Percentiles rank a stretch among this genome's conserved stretches.
phyloP scores from a whole-genome alignment of 169 alveolate genomes.

The Plasmodium malariae region DNA sequence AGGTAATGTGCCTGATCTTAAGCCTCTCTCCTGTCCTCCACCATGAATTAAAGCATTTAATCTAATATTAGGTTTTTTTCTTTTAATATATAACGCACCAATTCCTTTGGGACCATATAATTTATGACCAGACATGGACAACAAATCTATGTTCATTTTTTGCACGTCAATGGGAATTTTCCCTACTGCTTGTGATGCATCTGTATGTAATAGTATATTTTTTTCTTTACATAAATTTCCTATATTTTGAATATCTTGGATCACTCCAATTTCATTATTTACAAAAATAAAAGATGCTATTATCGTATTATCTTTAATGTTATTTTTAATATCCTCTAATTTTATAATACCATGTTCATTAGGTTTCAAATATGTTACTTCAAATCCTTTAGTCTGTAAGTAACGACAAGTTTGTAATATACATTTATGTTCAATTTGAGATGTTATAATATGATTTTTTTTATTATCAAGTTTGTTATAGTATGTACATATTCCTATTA shows the following conservation, averaged over 20 bases:
- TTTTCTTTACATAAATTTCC: slow-evolving; percentile 95
- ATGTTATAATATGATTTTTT: slow-evolving; percentile 96
- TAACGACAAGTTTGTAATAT: slow-evolving; percentile 94
- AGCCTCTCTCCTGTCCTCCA: slow-evolving; percentile 99
- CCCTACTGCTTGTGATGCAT: slow-evolving; percentile 96
- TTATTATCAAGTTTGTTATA: slow-evolving; percentile 82
- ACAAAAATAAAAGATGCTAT: slow-evolving; percentile 95
- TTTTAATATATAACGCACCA: slow-evolving; percentile 96
- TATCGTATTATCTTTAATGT: slow-evolving; percentile 95
- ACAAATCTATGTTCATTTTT: slow-evolving; percentile 92
- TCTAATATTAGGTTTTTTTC: slow-evolving; percentile 96
- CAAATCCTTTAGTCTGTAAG: slow-evolving; percentile 93
- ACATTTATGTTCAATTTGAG: slow-evolving; percentile 99
- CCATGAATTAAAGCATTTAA: slow-evolving; percentile 96
- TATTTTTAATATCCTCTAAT: slow-evolving; percentile 90
- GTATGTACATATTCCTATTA: slow-evolving; percentile 94
- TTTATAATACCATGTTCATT: slow-evolving; percentile 92
- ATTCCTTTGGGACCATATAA: slow-evolving; percentile 99
- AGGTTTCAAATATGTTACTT: slow-evolving; percentile 96
- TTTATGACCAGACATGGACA: slow-evolving; percentile 97
- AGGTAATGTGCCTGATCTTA: slow-evolving; percentile 97
- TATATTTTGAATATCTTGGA: slow-evolving; percentile 94
- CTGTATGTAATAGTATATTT: slow-evolving; percentile 96
- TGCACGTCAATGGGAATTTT: slow-evolving; percentile 95
- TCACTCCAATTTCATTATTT: slow-evolving; percentile 98